Evolutionary conservation across 2,329 filamentous ascomycete genomes (phyloP).

Genomic region (Penicillium expansum): DNA sequence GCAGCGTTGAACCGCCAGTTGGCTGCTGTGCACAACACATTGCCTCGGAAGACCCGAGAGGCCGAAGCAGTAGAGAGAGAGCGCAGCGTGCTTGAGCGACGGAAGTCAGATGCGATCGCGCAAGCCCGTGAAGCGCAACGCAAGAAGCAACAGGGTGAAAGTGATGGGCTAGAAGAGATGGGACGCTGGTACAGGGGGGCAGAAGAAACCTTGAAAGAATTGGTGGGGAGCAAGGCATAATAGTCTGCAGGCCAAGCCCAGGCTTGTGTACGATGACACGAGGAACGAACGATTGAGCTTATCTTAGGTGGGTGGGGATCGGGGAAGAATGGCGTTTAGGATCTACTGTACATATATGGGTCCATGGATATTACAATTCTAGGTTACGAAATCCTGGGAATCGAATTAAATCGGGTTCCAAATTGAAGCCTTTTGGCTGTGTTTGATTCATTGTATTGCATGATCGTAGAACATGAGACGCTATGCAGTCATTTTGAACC

Average conservation of each 20-base stretch:
- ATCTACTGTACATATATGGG: slow-evolving; percentile 17
- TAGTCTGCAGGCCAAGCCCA: background rate
- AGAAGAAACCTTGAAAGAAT: slow-evolving; percentile 41
- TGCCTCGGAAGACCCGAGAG: slow-evolving; percentile 45
- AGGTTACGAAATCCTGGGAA: background rate
- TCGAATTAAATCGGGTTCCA: slow-evolving; percentile 26
- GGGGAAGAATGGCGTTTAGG: slow-evolving; percentile 25
- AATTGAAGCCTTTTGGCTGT: slow-evolving; percentile 39
- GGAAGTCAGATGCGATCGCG: slow-evolving; percentile 43
- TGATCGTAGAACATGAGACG: slow-evolving; percentile 43
- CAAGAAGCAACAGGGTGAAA: slow-evolving; percentile 45
- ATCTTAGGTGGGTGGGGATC: slow-evolving; percentile 2
- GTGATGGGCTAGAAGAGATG: slow-evolving; percentile 47
- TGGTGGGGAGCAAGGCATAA: slow-evolving; percentile 36
- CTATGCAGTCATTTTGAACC: slow-evolving; percentile 40
- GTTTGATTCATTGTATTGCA: slow-evolving; percentile 37
- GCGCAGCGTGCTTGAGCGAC: slow-evolving; percentile 43
- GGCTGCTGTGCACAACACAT: slow-evolving; percentile 42
- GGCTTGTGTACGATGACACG: slow-evolving; percentile 16
- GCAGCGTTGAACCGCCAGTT: slow-evolving; percentile 44
- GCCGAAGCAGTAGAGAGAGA: slow-evolving; percentile 47
- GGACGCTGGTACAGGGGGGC: slow-evolving; percentile 47
- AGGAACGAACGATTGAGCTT: slow-evolving; percentile 19
- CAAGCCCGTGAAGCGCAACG: slow-evolving; percentile 48
- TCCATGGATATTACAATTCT: background rate